phyloP scores from a whole-genome alignment of 495 filamentous ascomycete genomes.

The Hypoxylon cercidicola region DNA sequence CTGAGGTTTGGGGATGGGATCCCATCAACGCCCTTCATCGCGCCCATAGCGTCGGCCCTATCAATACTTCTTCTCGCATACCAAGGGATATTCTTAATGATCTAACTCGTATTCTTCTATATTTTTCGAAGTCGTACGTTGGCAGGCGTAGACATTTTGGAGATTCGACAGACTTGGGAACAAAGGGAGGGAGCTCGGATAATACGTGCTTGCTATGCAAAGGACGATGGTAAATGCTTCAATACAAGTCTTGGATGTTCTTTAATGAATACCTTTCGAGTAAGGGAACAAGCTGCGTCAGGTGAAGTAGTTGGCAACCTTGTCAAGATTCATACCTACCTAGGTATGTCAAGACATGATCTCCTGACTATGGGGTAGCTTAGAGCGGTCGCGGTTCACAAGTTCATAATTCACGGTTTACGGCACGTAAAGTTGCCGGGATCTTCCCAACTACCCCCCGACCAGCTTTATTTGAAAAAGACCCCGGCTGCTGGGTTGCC shows the following conservation, averaged over 20 bases:
- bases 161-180: slow-evolving; percentile 7
- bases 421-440: slow-evolving; percentile 22
- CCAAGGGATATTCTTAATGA: slow-evolving; percentile 10
- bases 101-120: slow-evolving; percentile 28
- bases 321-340: slow-evolving; percentile 17
- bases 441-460: slow-evolving; percentile 19
- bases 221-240: slow-evolving; percentile 4
- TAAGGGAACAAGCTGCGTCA: background rate
- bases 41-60: slow-evolving; percentile 33
- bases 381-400: slow-evolving; percentile 30
- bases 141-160: slow-evolving; percentile 26
- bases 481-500: background rate
- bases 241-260: slow-evolving; percentile 5
- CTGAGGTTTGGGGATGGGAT: slow-evolving; percentile 18
- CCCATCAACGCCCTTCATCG: slow-evolving; percentile 32
- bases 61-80: slow-evolving; percentile 21
- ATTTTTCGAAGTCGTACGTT: slow-evolving; percentile 20
- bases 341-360: slow-evolving; percentile 6
- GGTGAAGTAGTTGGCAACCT: background rate
- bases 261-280: slow-evolving; percentile 16
- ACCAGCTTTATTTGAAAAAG: slow-evolving; percentile 22
- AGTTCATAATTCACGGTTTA: slow-evolving; percentile 22
- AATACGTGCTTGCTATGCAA: slow-evolving; percentile 10
- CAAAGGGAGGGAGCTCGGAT: slow-evolving; percentile 4
- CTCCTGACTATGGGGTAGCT: background rate